Base-by-base conservation (phyloP, 495 filamentous ascomycete genomes). In the Mycothermus thermophilus region DNA sequence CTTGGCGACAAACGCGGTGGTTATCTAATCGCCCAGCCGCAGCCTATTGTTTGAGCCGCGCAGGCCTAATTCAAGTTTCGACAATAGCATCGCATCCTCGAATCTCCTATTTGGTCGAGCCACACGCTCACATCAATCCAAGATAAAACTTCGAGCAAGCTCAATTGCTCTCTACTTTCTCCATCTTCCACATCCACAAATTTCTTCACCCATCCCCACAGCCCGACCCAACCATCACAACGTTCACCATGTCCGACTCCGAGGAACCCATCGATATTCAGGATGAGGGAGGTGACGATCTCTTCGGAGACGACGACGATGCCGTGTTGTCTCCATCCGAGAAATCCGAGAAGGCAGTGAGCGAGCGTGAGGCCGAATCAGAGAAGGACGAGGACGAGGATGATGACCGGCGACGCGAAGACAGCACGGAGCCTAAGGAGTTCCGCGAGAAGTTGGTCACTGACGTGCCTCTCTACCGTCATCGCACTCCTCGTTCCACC, bases 351-450 rank as follows among this genome's bases (percentile, higher is more conserved):
- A 58, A 58, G 37, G 46, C 48, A 16, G 43, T 58, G 39, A 78
- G 72, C 47, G 83, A 93, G 49, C 68, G 74, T 29, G 83, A 85
- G 17, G 60, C 92, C 1, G 81, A 78, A 39, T 93, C 85, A 8
- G 85, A 78, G n/a, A 77, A 79, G 42, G 82, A 85, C 34, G 66
- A 67, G 18, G 82, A 85, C 34, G 66, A 67, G 18, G 60, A 63
- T 7, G 52, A 46, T 9, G 51, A 62, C 30, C 43, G 50, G 19
- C 40, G 41, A 23, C 38, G 48, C 41, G 67, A 73, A n/a, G 53
- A 52, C 1, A 67, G 68, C 7, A 63, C 67, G 5, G 50, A 46
- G 32, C 54, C 48, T 38, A 61, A 50, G 39, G 66, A 57, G 49
- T 68, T 53, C 27, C 54, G 53, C 33, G 68, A 67, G 41, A 74